These are phyloP conservation scores for Salix dunnii DNA, from an alignment of 345 rosid genomes.

Conservation along the genomic window DNA sequence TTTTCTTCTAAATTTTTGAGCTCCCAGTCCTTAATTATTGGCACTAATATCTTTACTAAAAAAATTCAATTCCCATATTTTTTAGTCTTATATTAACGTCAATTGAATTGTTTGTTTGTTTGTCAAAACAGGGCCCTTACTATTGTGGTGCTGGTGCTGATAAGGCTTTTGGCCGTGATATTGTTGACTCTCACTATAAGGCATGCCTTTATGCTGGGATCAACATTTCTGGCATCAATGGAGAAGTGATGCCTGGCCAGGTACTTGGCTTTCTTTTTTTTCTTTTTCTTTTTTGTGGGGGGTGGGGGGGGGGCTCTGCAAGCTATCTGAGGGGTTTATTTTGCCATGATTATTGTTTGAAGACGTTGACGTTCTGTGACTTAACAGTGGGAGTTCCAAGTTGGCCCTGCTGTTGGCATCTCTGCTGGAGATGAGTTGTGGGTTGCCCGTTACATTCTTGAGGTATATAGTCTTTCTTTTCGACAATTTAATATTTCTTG, in stretches of 20 bases:
- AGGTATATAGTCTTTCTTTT: slow-evolving; percentile 4
- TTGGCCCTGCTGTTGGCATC: slow-evolving; percentile 24
- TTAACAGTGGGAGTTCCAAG: slow-evolving; percentile 29
- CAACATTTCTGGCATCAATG: slow-evolving; percentile 23
- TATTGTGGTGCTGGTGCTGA: slow-evolving; percentile 28
- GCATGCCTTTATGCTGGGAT: slow-evolving; percentile 25
- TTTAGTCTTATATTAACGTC: background rate
- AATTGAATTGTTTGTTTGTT: background rate
- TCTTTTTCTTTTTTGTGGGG: too few species aligned
- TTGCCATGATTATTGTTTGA: background rate
- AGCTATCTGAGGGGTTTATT: background rate
- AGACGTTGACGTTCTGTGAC: too few species aligned
- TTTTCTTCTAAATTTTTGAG: background rate
- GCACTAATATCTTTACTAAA: too few species aligned
- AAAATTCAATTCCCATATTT: too few species aligned
- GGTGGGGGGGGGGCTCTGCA: too few species aligned
- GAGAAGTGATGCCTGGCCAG: slow-evolving; percentile 31
- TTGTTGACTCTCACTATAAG: slow-evolving; percentile 22
- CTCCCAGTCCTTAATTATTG: background rate
- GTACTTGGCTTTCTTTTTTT: background rate
- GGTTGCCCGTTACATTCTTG: slow-evolving; percentile 24
- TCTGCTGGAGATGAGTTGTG: slow-evolving; percentile 25
- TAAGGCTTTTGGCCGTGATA: slow-evolving; percentile 25
- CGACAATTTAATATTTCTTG: background rate
- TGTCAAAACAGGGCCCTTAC: slow-evolving; percentile 17